Percentiles rank a stretch among this genome's conserved stretches.
phyloP scores from a whole-genome alignment of 148 eudicot species.

The Silene conica region DNA sequence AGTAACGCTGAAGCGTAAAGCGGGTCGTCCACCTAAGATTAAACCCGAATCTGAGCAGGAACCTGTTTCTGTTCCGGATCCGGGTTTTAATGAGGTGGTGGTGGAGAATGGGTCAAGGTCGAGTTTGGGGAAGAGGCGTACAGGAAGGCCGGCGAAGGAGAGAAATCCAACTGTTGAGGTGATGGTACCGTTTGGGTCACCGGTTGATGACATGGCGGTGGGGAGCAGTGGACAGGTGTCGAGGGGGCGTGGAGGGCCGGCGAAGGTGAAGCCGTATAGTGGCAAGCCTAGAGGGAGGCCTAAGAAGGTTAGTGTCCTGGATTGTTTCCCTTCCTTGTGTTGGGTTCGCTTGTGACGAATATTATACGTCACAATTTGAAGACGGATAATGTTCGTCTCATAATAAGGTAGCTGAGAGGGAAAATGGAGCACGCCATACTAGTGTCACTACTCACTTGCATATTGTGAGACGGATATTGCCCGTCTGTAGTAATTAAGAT shows the following conservation, averaged over 20 bases:
- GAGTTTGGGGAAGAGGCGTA: constrained; percentile 30
- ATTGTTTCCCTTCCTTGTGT: no score
- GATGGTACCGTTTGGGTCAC: constrained; percentile 29
- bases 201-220: neutral
- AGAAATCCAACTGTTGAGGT: neutral
- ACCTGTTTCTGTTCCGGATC: neutral
- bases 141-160: constrained; percentile 51
- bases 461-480: no score
- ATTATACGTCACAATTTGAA: no score
- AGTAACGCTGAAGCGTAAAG: constrained; percentile 32
- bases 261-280: constrained; percentile 11
- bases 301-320: constrained; percentile 23
- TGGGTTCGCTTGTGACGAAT: no score
- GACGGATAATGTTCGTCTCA: no score
- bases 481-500: no score
- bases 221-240: neutral
- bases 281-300: constrained; percentile 39
- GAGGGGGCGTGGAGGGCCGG: constrained; percentile 31
- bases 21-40: constrained; percentile 65
- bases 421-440: no score
- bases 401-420: no score
- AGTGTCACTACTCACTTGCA: no score
- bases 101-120: neutral
- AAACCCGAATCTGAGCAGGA: constrained; percentile 5
- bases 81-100: neutral